Evolutionary conservation across 2,329 filamentous ascomycete genomes (phyloP), one percentile per base, ranked within the genome.

Genomic region (Stagonosporopsis cucurbitacearum): DNA sequence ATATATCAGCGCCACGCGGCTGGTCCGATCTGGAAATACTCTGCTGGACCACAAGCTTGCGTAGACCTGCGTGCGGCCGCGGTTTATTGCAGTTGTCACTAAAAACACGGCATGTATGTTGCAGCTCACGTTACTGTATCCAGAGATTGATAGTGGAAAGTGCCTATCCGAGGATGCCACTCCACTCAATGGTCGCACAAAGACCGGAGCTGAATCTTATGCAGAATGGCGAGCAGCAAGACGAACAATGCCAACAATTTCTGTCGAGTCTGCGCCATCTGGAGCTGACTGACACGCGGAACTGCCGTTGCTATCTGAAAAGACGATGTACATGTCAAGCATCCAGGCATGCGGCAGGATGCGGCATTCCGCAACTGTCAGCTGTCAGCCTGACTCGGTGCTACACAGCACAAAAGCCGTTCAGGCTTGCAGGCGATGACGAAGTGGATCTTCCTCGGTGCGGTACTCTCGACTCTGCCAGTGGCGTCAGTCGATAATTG

Each of bases 331-430:
- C 40, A 35, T 23, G 32, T 54, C 25, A 46, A 13, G 23, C 28
- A 11, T 35, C 41, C 53, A 36, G n/a, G 37, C 30, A 45, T n/a
- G 17, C 22, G 40, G 39, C 32, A 25, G 9, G 23, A 32, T 32
- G 26, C 35, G 42, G 44, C 39, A 50, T 48, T 46, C 48, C 50
- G 40, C 48, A 32, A 48, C 60, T 66, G 64, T 66, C 65, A 68
- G 23, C 54, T 62, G 64, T 65, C 62, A 65, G 46, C 46, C 37
- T 60, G 62, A 63, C 61, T 67, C 58, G 33, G 51, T 42, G 12
- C 40, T 30, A 33, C 28, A 35, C 54, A 52, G 41, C 35, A 37
- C 35, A 37, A 37, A 44, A 30, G 25, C 44, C 23, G 35, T 33
- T 39, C 11, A 39, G 23, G 42, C 37, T 44, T 23, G 36, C 22